Evolutionary conservation across 1,284 basidiomycete species (phyloP), one percentile per base, ranked within the genome.

Genomic region (Hortiboletus rubellus): DNA sequence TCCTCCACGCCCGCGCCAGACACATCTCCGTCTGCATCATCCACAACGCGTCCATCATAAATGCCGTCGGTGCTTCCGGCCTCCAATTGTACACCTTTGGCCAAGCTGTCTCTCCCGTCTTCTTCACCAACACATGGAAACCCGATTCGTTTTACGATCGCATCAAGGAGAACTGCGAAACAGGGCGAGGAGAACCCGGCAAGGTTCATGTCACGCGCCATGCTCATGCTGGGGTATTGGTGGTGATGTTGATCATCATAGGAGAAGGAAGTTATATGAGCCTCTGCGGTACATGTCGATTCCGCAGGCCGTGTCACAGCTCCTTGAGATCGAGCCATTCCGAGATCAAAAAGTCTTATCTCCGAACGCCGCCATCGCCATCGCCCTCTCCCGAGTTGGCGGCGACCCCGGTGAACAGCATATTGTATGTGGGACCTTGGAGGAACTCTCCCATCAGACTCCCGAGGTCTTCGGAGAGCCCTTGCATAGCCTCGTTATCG

Each of bases 1-100:
- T 98, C 44, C 83, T 99, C 6, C 90, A 97, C 15, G 96, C 97
- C 2, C 85, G 89, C 9, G 79, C 85, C 2, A 84, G 91, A 46
- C 78, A 79, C 3, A 90, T 98, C 60, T 89, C 91, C 3, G 89
- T 90, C 15, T 83, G 87, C 31, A 88, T 98, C 56, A 90, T 99
- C 60, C 97, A 99, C 78, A 99, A 99, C 68, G 96, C 96, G 0
- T 97, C 94, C 5, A 98, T 99, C 74, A 91, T 98, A 85, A 99
- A 97, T 69, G 96, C 97, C 0, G 83, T 96, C 42, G 96, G 95
- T 27, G 91, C 91, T 1, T 91, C 86, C 58, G 97, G 97, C 7
- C 82, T 99, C 18, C 96, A 98, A 63, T 82, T 98, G 33, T 99
- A 99, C 82, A 96, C 95, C 74, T 99, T 98, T 73, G 97, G 97